Evolutionary conservation across 2,329 filamentous ascomycete genomes (phyloP), one percentile per base, ranked within the genome.

Genomic region (Salinomyces thailandicus): DNA sequence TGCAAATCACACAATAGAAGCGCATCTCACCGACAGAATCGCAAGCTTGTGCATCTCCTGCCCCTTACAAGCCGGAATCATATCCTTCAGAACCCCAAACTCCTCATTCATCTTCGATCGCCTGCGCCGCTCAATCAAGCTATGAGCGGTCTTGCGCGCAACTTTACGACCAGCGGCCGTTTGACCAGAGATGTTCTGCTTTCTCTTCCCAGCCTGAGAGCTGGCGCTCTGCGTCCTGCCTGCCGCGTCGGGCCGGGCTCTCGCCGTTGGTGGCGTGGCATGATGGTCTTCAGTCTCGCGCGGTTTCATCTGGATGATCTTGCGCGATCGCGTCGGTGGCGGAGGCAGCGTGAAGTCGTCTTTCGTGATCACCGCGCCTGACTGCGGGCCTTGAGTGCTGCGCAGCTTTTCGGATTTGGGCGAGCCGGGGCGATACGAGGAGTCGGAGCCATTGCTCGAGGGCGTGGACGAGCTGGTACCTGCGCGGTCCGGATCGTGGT

Each of bases 61-160:
- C 5, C 86, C 87, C n/a, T 75, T 77, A 60, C 91, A 96, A 2
- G 91, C 89, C 1, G 91, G 91, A 39, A 96, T 93, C 83, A 98
- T 86, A 51, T 81, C 75, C 63, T 96, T 96, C 47, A 96, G 65
- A 12, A 93, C 81, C 2, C 78, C 82, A 64, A 96, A 96, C 63
- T 96, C 91, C 59, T 96, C 89, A 50, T 98, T 96, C 89, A 96
- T 98, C 68, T 96, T 98, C 9, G 85, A 93, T 44, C 91, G 72
- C 51, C 91, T 69, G 39, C 89, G 69, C 31, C 91, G 72, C 64
- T 98, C 91, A 50, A 96, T 98, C 47, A 96, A 64, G 53, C 86
- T 95, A 56, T 98, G 91, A 8, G 91, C 91, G 2, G 89, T 96
- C 65, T 95, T 96, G 47, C 91, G 75, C 5, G 91, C 87, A 48